Base-by-base conservation (phyloP, 148 eudicot genomes). In the Vaccinium corymbosum region DNA sequence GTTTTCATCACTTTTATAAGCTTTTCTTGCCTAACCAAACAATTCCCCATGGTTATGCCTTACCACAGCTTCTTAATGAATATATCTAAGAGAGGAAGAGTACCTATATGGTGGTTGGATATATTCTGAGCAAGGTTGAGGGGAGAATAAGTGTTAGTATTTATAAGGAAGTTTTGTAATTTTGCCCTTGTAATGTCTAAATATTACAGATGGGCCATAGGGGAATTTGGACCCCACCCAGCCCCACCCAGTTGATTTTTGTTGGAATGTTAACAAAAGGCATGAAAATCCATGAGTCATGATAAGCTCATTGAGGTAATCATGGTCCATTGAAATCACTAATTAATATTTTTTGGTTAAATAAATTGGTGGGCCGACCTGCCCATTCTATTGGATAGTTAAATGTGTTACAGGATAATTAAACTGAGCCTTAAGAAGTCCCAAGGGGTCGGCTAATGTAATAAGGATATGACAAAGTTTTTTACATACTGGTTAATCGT, bases 11-110 rank as follows among this genome's bases (percentile, higher is more conserved):
- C 85, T 78, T 62, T 87, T 17, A 89, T 82, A 19, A 48, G 15
- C 48, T 85, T 90, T 78, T 66, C 81, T 88, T 89, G 87, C 70
- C 81, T 42, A 88, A 64, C 84, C 76, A 94, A 86, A 88, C 98
- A 94, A 76, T 94, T 94, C 35, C 98, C 94, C 98, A 94, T 91
- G 81, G 62, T 53, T 85, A 12, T 71, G 20, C 3, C 11, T 9
- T 29, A 14, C 29, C 38, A 20, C 46, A 7, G 2, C 35, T 27
- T 62, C 8, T 80, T 48, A 25, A 64, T 66, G 77, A 49, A 50
- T 61, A 25, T 49, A 64, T 12, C 55, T 35, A 35, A 38, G 38
- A 27, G 73, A 52, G 14, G 14, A 3, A 15, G 19, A 53, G 13
- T 77, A 35, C 38, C 38, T 35, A 19, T 66, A 35, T 3, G n/a